These are phyloP conservation scores for Apiospora hydei DNA, from an alignment of 2,329 filamentous ascomycete genomes.

Conservation along the genomic window DNA sequence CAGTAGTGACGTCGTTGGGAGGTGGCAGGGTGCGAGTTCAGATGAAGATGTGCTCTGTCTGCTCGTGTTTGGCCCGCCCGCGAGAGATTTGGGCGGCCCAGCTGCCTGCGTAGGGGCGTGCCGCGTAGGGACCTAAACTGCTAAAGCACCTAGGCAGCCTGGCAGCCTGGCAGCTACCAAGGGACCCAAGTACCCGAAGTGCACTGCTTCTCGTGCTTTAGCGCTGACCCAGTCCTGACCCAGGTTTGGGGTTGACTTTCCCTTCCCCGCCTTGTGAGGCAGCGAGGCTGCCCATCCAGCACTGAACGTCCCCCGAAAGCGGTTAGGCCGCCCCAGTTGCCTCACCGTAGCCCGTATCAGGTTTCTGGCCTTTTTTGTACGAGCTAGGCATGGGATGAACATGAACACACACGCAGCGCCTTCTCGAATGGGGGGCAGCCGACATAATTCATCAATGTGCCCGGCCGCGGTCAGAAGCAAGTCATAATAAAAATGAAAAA, in stretches of 20 bases:
- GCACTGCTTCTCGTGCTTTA: conserved; percentile 11
- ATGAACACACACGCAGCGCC: conserved; percentile 9
- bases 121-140: too few relatives aligned
- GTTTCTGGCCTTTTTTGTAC: conserved; percentile 9
- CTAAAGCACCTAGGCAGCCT: too few relatives aligned
- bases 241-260: conserved; percentile 19
- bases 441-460: background rate
- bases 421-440: conserved; percentile 4
- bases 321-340: conserved; percentile 20
- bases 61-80: conserved; percentile 16
- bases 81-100: background rate
- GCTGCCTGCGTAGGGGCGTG: background rate
- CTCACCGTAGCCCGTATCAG: conserved; percentile 25
- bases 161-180: too few relatives aligned
- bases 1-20: background rate
- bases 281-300: conserved; percentile 6
- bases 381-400: conserved; percentile 20
- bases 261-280: conserved; percentile 21
- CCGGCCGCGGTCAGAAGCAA: background rate
- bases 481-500: background rate
- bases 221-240: conserved; percentile 20
- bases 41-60: conserved; percentile 24
- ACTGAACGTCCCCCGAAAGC: background rate
- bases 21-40: conserved; percentile 7
- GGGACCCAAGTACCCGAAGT: conserved; percentile 11